Conservation (phyloP, 129 eudicot genomes). For the Chrysanthemum lavandulifolium region DNA sequence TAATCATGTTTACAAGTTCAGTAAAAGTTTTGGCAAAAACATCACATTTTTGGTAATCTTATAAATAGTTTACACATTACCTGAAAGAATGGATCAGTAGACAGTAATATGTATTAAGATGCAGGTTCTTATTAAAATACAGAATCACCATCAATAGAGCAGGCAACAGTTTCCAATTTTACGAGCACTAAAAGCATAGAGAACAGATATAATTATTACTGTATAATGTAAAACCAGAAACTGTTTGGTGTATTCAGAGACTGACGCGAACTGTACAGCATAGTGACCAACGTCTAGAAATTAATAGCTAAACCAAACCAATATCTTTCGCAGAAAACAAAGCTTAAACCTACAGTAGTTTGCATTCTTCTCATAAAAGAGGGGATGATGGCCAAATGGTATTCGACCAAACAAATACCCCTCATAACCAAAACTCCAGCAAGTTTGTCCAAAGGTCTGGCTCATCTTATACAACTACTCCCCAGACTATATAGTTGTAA, state of each 20-base stretch:
- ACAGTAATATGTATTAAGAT: too few species aligned
- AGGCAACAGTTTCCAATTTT: too few species aligned
- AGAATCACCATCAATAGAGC: too few species aligned
- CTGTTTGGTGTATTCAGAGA: not conserved
- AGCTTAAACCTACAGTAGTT: not conserved
- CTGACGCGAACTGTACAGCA: not conserved
- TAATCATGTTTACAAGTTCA: too few species aligned
- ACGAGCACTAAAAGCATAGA: not conserved
- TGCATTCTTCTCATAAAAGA: not conserved
- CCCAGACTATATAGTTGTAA: not conserved
- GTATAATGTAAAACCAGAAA: not conserved
- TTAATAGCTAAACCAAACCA: too few species aligned
- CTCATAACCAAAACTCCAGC: constrained; percentile 18
- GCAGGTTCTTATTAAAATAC: too few species aligned
- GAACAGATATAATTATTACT: not conserved
- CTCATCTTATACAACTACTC: constrained; percentile 20
- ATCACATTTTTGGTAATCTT: too few species aligned
- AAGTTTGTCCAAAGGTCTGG: constrained; percentile 1
- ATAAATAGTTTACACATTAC: too few species aligned
- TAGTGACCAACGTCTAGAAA: not conserved
- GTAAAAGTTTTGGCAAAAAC: too few species aligned
- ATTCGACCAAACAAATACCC: constrained; percentile 23
- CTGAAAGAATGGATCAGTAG: too few species aligned
- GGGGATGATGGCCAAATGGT: constrained; percentile 19
- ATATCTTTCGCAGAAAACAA: too few species aligned